Conservation (phyloP, 768 basidiomycete species). For the Kwoniella bestiolae region DNA sequence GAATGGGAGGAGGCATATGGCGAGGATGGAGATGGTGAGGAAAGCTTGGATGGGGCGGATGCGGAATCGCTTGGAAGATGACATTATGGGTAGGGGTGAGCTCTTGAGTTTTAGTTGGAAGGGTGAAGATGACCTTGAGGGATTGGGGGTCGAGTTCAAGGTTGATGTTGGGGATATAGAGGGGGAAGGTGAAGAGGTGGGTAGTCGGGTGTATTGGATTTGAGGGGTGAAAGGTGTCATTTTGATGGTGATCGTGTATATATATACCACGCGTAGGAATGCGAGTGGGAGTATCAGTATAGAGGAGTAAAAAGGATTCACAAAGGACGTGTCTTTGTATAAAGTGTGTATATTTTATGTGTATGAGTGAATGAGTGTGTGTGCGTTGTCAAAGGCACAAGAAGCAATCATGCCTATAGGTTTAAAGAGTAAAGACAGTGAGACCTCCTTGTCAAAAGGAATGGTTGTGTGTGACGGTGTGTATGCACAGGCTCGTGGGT, state of each 20-base stretch:
- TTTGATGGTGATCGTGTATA: not conserved
- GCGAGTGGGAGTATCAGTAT: not conserved
- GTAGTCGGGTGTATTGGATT: conserved; percentile 9
- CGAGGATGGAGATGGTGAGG: conserved; percentile 25
- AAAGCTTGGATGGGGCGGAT: conserved; percentile 26
- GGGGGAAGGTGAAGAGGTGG: conserved; percentile 12
- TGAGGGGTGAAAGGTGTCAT: conserved; percentile 21
- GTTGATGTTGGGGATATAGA: too few species aligned
- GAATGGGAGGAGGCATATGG: conserved; percentile 21
- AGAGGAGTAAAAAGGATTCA: not conserved
- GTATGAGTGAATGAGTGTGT: not conserved
- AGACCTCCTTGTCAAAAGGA: not conserved
- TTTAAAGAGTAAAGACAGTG: not conserved
- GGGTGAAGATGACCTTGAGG: conserved; percentile 1
- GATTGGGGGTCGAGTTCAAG: not conserved
- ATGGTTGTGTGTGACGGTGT: not conserved
- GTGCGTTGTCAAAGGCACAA: not conserved
- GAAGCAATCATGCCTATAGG: too few species aligned
- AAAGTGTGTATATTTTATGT: not conserved
- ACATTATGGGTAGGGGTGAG: conserved; percentile 8
- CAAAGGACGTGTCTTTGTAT: not conserved
- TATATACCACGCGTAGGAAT: too few species aligned
- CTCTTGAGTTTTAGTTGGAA: conserved; percentile 11
- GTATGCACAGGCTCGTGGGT: conserved; percentile 4
- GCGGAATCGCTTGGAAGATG: conserved; percentile 13